Evolutionary conservation across 805 yeast genomes (phyloP).

Genomic region (Cyberlindnera misumaiensis): DNA sequence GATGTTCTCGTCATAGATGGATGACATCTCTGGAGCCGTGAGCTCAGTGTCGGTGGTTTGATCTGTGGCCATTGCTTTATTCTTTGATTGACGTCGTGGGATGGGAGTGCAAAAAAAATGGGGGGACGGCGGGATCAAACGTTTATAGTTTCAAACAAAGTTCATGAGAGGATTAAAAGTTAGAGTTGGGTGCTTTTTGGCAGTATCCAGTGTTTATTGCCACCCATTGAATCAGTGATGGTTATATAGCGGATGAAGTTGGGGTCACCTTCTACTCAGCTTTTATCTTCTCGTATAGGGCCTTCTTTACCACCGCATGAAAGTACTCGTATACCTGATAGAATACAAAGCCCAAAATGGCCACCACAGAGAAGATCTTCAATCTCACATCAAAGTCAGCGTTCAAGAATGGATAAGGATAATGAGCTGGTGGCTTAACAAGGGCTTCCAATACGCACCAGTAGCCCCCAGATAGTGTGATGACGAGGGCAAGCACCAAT

Average conservation of each 20-base stretch:
- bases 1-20: slow-evolving; percentile 10
- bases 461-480: slow-evolving; percentile 38
- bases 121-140: no score
- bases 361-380: slow-evolving; percentile 42
- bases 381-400: slow-evolving; percentile 39
- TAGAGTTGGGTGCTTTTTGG: no score
- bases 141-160: no score
- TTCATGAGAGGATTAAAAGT: no score
- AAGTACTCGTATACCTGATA: slow-evolving; percentile 24
- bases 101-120: no score
- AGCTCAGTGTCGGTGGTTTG: slow-evolving; percentile 4
- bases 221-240: no score
- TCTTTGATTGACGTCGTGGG: background rate
- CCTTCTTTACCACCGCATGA: slow-evolving; percentile 16
- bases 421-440: slow-evolving; percentile 41
- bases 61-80: slow-evolving; percentile 6
- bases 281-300: slow-evolving; percentile 5
- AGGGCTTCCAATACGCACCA: slow-evolving; percentile 45
- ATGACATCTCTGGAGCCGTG: slow-evolving; percentile 11
- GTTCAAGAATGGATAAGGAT: slow-evolving; percentile 66
- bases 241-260: no score
- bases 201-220: no score
- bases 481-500: slow-evolving; percentile 34
- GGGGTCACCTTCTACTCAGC: background rate
- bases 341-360: slow-evolving; percentile 29